Evolutionary conservation across 2,329 filamentous ascomycete genomes (phyloP), one percentile per base, ranked within the genome.

Genomic region (Chalara sp.): DNA sequence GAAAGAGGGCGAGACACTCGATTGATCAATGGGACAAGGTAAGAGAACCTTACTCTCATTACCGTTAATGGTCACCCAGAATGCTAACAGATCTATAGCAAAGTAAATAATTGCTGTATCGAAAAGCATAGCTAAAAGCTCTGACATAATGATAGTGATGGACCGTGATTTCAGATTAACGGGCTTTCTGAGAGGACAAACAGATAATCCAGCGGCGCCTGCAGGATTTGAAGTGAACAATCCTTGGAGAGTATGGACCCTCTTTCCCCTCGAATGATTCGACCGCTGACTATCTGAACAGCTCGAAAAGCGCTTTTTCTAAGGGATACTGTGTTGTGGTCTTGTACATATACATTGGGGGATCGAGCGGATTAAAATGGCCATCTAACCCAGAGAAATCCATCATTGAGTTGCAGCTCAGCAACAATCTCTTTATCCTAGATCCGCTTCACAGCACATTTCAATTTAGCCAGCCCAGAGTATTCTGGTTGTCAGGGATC

Each of bases 21-120:
- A 51, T 70, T 44, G 69, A 70, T 62, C 60, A 61, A 52, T 71
- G 69, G 69, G 69, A 71, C 59, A 66, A 60, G 59, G 69, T 71
- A 53, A 62, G 64, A 54, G 41, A 39, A 39, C 47, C 44, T 39
- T 30, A 37, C 33, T 32, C 42, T 12, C 28, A 13, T 6, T n/a
- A 33, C 44, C 35, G 21, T 21, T 3, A 21, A 21, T 21, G 35
- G 8, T 37, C 35, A 37, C 33, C 47, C 47, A 55, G 32, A 49
- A 50, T 46, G 53, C 59, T 65, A 62, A 63, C 54, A 46, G 31
- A 32, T 49, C 32, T 51, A 40, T 47, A 68, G 67, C 66, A 68
- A 66, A 69, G 66, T 68, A 64, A 46, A 31, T 28, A 30, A 30
- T 33, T 2, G 30, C 13, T 11, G n/a, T 39, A 48, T 12, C 37